Evolutionary conservation across 148 eudicot species (phyloP), one percentile per base, ranked within the genome.

Genomic region (Nepenthes mirabilis): DNA sequence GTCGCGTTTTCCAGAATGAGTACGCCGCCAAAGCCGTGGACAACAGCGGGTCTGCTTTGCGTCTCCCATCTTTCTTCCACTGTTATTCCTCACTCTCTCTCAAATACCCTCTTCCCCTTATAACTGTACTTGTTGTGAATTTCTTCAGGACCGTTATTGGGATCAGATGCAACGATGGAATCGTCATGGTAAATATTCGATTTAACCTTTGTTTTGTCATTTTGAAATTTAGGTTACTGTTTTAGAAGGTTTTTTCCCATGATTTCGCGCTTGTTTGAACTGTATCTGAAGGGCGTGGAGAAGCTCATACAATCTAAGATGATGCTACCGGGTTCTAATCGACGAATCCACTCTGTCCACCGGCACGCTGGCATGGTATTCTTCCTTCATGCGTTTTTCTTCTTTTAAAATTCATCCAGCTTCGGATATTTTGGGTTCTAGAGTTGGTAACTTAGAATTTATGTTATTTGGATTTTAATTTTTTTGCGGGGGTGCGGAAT

Each of bases 281-380:
- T 37, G 48, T 37, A 9, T 60, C 37, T 59, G 45, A 60, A 87
- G 95, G 95, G 97, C 43, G 97, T 87, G 62, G 95, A 87, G 83
- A 87, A 87, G 77, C 81, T 87, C 34, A 85, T 91, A 55, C 84
- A 86, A 37, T 91, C 97, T 2, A 91, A 91, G 83, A 91, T 91
- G 97, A 84, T 91, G 97, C 65, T 91, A 48, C 95, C 97, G 2
- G 95, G 95, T 7, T 91, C 97, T 13, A 91, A 87, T 70, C 77
- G 97, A 3, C 78, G 97, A 74, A 85, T 88, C 33, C 97, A 91
- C 60, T 72, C 97, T 34, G 95, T 85, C 61, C 88, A 87, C 61
- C 90, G 93, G 32, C 97, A 87, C 57, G 75, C 97, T 6, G 97
- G 97, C 72, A 85, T 91, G 97, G 97, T 91, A 74, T 34, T 11